These are phyloP conservation scores for Wallacemonas sp. DNA, from an alignment of 208 protist genomes.

Conservation along the genomic window DNA sequence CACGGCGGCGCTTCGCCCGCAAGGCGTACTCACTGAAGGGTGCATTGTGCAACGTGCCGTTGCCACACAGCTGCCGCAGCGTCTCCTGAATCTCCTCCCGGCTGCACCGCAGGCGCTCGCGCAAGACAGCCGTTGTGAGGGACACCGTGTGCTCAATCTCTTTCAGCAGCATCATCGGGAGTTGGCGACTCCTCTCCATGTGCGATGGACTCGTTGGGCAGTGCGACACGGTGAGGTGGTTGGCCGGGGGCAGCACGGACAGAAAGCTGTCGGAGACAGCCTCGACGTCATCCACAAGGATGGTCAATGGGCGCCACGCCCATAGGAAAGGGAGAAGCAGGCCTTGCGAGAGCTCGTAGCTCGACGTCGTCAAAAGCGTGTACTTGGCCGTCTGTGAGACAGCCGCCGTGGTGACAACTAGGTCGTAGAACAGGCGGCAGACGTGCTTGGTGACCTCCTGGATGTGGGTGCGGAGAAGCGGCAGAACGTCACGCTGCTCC, in stretches of 20 bases:
- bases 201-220: slow-evolving; percentile 39
- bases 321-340: slow-evolving; percentile 54
- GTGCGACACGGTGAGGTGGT: slow-evolving; percentile 49
- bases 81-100: slow-evolving; percentile 40
- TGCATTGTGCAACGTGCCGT: slow-evolving; percentile 5
- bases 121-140: slow-evolving; percentile 42
- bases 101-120: slow-evolving; percentile 60
- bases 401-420: slow-evolving; percentile 58
- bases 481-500: slow-evolving; percentile 55
- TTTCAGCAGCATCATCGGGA: slow-evolving; percentile 31
- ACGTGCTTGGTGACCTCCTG: slow-evolving; percentile 41
- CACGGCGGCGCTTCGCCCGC: slow-evolving; percentile 1
- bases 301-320: slow-evolving; percentile 53
- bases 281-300: slow-evolving; percentile 79
- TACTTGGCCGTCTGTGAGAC: slow-evolving; percentile 57
- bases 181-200: slow-evolving; percentile 36
- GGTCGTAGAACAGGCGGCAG: slow-evolving; percentile 52
- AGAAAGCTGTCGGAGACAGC: slow-evolving; percentile 56
- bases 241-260: slow-evolving; percentile 59
- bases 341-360: slow-evolving; percentile 33
- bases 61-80: slow-evolving; percentile 39
- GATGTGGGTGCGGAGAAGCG: slow-evolving; percentile 33
- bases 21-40: slow-evolving; percentile 15
- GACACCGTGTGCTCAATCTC: slow-evolving; percentile 42
- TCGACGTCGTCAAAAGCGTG: slow-evolving; percentile 38